phyloP scores from a whole-genome alignment of 2,329 filamentous ascomycete genomes.

The Aspergillus calidoustus region DNA sequence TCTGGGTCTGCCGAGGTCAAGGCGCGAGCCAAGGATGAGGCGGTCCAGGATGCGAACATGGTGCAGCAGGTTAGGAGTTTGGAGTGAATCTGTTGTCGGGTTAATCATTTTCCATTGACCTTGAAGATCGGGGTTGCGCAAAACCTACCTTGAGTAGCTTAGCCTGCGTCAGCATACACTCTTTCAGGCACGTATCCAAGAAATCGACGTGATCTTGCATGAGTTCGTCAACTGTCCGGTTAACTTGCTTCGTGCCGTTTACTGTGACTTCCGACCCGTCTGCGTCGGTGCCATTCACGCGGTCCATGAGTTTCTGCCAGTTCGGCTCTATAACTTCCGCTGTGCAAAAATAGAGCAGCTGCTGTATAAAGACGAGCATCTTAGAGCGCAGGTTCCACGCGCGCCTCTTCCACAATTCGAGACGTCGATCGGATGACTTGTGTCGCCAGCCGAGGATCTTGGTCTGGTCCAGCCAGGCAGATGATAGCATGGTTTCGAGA shows the following conservation, averaged over 20 bases:
- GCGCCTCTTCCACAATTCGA: constrained; percentile 91
- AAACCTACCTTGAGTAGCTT: constrained; percentile 80
- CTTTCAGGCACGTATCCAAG: constrained; percentile 94
- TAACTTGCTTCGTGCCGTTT: constrained; percentile 54
- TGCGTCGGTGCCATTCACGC: constrained; percentile 66
- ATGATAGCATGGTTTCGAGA: constrained; percentile 83
- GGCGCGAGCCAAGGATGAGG: constrained; percentile 78
- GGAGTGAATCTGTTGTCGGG: constrained; percentile 77
- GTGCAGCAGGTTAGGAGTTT: constrained; percentile 96
- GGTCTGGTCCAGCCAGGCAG: constrained; percentile 88
- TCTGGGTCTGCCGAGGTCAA: constrained; percentile 84
- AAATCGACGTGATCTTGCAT: constrained; percentile 99
- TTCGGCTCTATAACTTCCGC: constrained; percentile 97
- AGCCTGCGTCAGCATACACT: constrained; percentile 98
- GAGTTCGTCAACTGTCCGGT: constrained; percentile 88
- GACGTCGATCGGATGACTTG: constrained; percentile 69
- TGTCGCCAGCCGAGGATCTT: constrained; percentile 82
- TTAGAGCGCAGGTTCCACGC: constrained; percentile 90
- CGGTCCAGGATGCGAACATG: constrained; percentile 87
- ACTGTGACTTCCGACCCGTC: constrained; percentile 42
- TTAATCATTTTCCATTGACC: background rate
- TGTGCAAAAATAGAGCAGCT: constrained; percentile 95
- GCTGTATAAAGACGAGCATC: constrained; percentile 97
- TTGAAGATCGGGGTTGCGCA: background rate
- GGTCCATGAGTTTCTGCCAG: constrained; percentile 92